Percentiles rank a stretch among this genome's conserved stretches.
These are phyloP conservation scores for Eucalyptus fibrosa DNA, from an alignment of 345 rosid species.

Conservation along the genomic window DNA sequence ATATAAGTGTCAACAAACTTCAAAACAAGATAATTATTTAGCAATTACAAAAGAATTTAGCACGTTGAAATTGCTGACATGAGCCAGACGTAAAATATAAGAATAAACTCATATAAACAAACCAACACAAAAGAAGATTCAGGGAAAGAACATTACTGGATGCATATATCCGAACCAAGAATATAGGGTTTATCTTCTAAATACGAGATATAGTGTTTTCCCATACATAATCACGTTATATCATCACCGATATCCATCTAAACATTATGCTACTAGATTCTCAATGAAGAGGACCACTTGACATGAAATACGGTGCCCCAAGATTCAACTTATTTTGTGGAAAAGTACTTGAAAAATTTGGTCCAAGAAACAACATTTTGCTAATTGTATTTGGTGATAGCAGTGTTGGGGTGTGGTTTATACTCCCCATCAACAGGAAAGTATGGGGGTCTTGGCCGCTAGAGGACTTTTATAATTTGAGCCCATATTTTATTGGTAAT, in stretches of 20 bases:
- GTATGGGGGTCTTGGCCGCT: rapidly evolving
- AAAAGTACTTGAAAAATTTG: neutral
- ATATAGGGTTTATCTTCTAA: neutral
- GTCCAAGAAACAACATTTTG: neutral
- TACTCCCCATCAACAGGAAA: rapidly evolving
- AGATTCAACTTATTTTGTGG: neutral
- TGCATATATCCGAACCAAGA: neutral
- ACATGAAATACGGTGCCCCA: neutral
- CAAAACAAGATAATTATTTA: too few species aligned
- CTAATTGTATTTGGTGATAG: too few species aligned
- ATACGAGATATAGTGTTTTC: neutral
- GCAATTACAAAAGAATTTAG: neutral
- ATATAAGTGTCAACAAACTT: too few species aligned
- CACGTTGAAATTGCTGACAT: neutral
- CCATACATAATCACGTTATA: neutral
- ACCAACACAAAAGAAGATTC: neutral
- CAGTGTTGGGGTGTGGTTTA: neutral
- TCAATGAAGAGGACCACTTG: neutral
- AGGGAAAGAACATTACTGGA: neutral
- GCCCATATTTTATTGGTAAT: neutral
- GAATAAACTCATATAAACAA: neutral
- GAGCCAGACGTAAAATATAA: neutral
- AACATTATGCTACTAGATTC: neutral
- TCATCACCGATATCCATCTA: neutral
- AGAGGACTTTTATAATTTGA: too few species aligned